Evolutionary conservation across 148 eudicot species (phyloP), one percentile per base, ranked within the genome.

Genomic region (Amaranthus cruentus): DNA sequence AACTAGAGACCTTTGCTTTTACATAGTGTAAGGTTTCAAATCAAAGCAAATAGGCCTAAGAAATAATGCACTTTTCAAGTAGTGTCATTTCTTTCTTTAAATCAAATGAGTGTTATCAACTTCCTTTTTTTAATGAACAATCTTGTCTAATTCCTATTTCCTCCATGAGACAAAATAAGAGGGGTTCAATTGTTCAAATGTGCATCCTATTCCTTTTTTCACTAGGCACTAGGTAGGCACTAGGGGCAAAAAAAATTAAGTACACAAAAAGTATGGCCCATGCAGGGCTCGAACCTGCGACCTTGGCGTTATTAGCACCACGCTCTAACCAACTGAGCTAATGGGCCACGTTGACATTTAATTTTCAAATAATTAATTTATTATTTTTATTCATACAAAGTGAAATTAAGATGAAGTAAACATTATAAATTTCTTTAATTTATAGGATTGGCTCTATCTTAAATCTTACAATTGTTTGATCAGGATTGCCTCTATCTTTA

Each of bases 271-370:
- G 38, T 28, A 0, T 88, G 88, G 87, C 93, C 96, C 87, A 86
- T 89, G 87, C 86, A 91, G 88, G 90, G 83, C 86, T 88, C 89
- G 87, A 91, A 87, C 91, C 87, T 87, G 87, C 87, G 83, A 91
- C 93, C 90, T 89, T 91, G 91, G 91, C 90, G 87, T 88, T 91
- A 89, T 91, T 91, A 91, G 95, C 95, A 84, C 80, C 87, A 84
- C 83, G 81, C 83, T 83, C 88, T 87, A 86, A 86, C 90, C 90
- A 88, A 79, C 85, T 89, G 89, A 87, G 85, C 87, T 87, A 89
- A 89, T 83, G 43, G 89, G 87, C 86, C 88, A 13, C 0, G 2
- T 65, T 2, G 0, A 28, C 2, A 28, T 28, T 28, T 28, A 28
- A 2, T 28, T 28, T 28, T 28, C 38, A 28, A 28, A 28, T 28